Evolutionary conservation across 1,139 yeast genomes (phyloP), one percentile per base, ranked within the genome.

Genomic region (Meyerozyma carpophila): DNA sequence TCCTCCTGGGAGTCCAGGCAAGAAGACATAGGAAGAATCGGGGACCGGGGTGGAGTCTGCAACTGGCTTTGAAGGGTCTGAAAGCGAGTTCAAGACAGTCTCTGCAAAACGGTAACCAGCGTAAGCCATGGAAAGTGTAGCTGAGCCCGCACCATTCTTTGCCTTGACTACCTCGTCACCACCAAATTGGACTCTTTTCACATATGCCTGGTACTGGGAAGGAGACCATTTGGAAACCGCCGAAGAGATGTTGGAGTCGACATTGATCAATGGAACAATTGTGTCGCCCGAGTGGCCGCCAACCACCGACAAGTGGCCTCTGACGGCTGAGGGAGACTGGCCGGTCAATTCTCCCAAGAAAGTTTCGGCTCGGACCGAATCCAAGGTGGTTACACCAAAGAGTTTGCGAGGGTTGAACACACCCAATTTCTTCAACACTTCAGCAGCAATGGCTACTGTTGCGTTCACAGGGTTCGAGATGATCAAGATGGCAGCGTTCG

Each of bases 251-350:
- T 54, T 47, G n/a, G 50, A 41, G 39, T 66, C 59, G 37, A 61
- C 53, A 50, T 67, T 59, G 44, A 68, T 56, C 53, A 54, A 41
- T 46, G 40, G 43, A 20, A 84, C 84, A 55, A 84, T 84, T 18
- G 90, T 83, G 56, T 79, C 84, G 45, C 89, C 90, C 1, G 89
- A 82, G 58, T 84, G 91, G 37, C 91, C 90, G 40, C 90, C 90
- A 55, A 84, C 71, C 31, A 84, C 87, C 26, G 81, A 73, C 40
- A 81, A 74, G 49, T 69, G 70, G 31, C 79, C 77, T 48, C 65
- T 67, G 55, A 79, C 66, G 11, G 61, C 55, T 7, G 61, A 52
- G 8, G 80, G 72, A 13, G 56, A 43, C 43, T 60, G 68, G 31
- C 57, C 60, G 45, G 67, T 62, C 52, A 70, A 66, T 43, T 68